Evolutionary conservation across 2,329 filamentous ascomycete genomes (phyloP).

Genomic region (Pestalotiopsis sp.): DNA sequence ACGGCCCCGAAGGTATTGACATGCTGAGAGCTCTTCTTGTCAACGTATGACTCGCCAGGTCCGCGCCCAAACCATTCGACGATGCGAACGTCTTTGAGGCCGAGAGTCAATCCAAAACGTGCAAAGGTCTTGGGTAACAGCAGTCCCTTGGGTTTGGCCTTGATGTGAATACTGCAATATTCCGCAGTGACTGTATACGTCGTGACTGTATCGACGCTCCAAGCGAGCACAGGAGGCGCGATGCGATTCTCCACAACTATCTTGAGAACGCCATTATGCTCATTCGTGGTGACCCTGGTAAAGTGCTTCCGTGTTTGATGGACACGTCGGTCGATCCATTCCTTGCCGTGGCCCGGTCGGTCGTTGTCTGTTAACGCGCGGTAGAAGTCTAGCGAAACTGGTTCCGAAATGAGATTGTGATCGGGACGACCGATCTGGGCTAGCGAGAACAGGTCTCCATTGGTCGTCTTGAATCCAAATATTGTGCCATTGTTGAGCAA

Average conservation of each 20-base stretch:
- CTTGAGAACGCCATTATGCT: conserved; percentile 33
- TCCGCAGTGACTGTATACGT: conserved; percentile 58
- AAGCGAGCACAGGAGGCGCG: conserved; percentile 66
- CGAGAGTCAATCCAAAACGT: conserved; percentile 62
- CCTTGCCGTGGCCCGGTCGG: conserved; percentile 51
- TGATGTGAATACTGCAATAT: conserved; percentile 51
- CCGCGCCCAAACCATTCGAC: conserved; percentile 70
- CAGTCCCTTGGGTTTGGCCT: conserved; percentile 47
- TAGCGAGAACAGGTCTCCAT: conserved; percentile 46
- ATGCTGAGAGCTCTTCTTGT: conserved; percentile 64
- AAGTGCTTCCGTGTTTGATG: conserved; percentile 49
- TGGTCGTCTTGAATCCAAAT: conserved; percentile 47
- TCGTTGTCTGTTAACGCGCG: conserved; percentile 71
- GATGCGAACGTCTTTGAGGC: conserved; percentile 37
- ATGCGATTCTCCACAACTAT: conserved; percentile 55
- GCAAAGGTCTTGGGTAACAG: conserved; percentile 61
- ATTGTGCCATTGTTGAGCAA: conserved; percentile 35
- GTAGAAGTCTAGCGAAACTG: conserved; percentile 58
- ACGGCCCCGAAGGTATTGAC: conserved; percentile 54
- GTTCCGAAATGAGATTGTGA: conserved; percentile 45
- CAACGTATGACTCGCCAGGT: conserved; percentile 66
- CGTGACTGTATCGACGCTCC: conserved; percentile 53
- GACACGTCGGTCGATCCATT: conserved; percentile 55
- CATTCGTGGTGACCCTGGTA: conserved; percentile 33
- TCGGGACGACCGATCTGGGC: conserved; percentile 30